Conservation (phyloP, 352 stramenopile genomes). For the Phytopythium ostracodes region DNA sequence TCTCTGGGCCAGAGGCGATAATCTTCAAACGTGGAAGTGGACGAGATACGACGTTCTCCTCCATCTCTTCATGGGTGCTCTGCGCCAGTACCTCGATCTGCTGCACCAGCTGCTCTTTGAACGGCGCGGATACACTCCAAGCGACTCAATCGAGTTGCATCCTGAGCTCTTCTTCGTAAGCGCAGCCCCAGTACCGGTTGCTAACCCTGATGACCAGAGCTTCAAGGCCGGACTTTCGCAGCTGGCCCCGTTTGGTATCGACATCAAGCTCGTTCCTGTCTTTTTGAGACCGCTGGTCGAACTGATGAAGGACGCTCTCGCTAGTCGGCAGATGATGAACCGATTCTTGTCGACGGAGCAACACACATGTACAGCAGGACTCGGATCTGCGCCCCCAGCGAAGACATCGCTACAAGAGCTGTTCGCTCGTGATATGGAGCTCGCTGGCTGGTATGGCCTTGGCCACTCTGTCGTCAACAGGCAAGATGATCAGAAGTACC, state of each 20-base stretch:
- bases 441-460: not conserved
- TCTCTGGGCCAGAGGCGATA: not conserved
- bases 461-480: too few species aligned
- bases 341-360: slow-evolving; percentile 29
- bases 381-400: not conserved
- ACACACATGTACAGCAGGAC: not conserved
- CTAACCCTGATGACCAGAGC: slow-evolving; percentile 12
- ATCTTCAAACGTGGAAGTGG: slow-evolving; percentile 10
- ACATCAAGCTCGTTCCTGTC: slow-evolving; percentile 25
- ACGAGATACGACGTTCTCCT: slow-evolving; percentile 42
- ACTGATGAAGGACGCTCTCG: slow-evolving; percentile 42
- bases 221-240: slow-evolving; percentile 37
- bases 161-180: slow-evolving; percentile 52
- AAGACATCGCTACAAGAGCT: not conserved
- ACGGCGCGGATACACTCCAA: slow-evolving; percentile 19
- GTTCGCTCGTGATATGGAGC: not conserved
- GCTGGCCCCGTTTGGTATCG: slow-evolving; percentile 44
- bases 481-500: not conserved
- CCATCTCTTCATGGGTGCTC: slow-evolving; percentile 34
- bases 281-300: slow-evolving; percentile 37
- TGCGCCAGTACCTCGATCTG: slow-evolving; percentile 48
- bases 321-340: slow-evolving; percentile 65
- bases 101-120: slow-evolving; percentile 53
- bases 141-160: slow-evolving; percentile 31
- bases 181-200: too few species aligned